phyloP scores from a whole-genome alignment of 1,284 basidiomycete species.

The Cryptococcus maquisensis region DNA sequence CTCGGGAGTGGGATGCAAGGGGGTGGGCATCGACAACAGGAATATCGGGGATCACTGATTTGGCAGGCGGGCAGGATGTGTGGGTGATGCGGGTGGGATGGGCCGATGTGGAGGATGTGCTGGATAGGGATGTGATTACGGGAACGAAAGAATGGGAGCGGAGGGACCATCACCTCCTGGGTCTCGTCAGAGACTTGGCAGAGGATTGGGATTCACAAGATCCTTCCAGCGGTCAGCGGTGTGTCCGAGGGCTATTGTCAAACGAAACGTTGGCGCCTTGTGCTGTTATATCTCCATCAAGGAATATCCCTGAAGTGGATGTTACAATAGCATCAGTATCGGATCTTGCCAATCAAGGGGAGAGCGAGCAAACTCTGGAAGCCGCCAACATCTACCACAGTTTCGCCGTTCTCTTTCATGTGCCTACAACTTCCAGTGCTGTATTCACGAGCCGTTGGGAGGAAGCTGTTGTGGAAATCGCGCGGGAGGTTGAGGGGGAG shows the following conservation, averaged over 20 bases:
- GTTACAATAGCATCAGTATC: conserved; percentile 4
- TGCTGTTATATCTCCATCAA: conserved; percentile 23
- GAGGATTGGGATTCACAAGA: conserved; percentile 24
- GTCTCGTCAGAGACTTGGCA: conserved; percentile 16
- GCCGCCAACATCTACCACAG: conserved; percentile 27
- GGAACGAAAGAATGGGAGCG: conserved; percentile 16
- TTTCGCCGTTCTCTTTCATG: conserved; percentile 26
- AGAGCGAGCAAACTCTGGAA: not conserved
- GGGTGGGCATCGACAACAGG: conserved; percentile 17
- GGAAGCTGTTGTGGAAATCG: conserved; percentile 8
- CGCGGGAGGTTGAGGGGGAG: conserved; percentile 28
- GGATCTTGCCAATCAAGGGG: not conserved
- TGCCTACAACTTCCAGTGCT: conserved; percentile 8
- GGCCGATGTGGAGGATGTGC: conserved; percentile 41
- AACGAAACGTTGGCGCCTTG: conserved; percentile 13
- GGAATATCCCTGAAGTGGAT: not conserved
- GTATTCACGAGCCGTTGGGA: conserved; percentile 27
- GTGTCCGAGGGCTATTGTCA: conserved; percentile 20
- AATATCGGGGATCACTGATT: not conserved
- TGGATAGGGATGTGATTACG: conserved; percentile 25
- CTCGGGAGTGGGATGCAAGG: conserved; percentile 8
- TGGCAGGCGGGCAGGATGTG: conserved; percentile 17
- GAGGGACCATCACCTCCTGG: conserved; percentile 20
- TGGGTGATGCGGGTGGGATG: conserved; percentile 35
- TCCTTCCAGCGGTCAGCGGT: conserved; percentile 16